Evolutionary conservation across 805 yeast genomes (phyloP).

Genomic region (Saccharomycopsis capsularis): DNA sequence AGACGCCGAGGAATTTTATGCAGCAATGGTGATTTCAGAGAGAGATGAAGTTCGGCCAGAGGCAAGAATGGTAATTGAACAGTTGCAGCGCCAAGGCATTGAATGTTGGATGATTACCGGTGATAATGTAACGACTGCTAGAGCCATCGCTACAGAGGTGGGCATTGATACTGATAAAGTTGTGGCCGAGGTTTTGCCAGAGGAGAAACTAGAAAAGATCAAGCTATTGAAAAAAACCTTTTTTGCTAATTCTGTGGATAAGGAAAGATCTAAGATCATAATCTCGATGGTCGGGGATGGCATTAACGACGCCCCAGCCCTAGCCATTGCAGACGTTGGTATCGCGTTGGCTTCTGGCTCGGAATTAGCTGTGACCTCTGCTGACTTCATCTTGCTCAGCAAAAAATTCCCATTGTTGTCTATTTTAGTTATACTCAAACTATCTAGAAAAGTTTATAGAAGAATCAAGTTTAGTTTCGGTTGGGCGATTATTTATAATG

Average conservation of each 20-base stretch:
- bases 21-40: background rate
- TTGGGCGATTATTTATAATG: conserved; percentile 53
- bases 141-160: conserved; percentile 76
- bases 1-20: background rate
- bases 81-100: background rate
- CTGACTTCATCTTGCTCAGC: conserved; percentile 62
- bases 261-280: conserved; percentile 22
- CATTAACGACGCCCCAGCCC: conserved; percentile 72
- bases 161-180: conserved; percentile 50
- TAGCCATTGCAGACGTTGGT: conserved; percentile 73
- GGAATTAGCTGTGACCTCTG: conserved; percentile 66
- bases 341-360: conserved; percentile 82
- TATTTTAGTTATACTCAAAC: conserved; percentile 47
- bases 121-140: conserved; percentile 72
- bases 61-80: conserved; percentile 1
- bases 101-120: conserved; percentile 42
- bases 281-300: conserved; percentile 85
- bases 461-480: conserved; percentile 52
- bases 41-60: conserved; percentile 6
- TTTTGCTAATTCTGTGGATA: conserved; percentile 17
- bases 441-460: conserved; percentile 42
- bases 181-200: conserved; percentile 67
- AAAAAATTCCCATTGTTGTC: conserved; percentile 44
- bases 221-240: conserved; percentile 45
- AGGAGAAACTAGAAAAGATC: conserved; percentile 59